Base-by-base conservation (phyloP, 2,329 filamentous ascomycete species). In the Aspergillus niger region DNA sequence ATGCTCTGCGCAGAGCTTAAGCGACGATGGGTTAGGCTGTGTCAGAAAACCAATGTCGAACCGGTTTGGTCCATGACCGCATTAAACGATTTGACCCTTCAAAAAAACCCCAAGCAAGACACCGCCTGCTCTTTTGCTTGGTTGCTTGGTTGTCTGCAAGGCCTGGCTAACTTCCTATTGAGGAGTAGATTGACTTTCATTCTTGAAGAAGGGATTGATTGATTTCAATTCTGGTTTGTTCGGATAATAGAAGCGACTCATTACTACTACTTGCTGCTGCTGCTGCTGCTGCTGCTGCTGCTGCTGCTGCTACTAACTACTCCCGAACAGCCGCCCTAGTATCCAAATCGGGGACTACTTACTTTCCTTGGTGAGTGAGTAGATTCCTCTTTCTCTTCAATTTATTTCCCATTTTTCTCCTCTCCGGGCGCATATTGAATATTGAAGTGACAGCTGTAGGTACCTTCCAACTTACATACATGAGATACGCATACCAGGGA, bases 1-100 rank as follows among this genome's bases (percentile, higher is more conserved):
- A 70, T 73, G 57, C 65, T 67, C 65, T 36, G 61, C 61, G 64
- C 60, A 65, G 61, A 65, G 66, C 65, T 68, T 68, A 63, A 67
- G 64, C 62, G 67, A 67, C 62, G 57, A 63, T 55, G 57, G 55
- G 61, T 63, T 63, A 61, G 58, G 50, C 55, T 51, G 58, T 60
- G 61, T 63, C 61, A 63, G 61, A 63, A 63, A 57, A 58, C 59
- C 54, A 36, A 54, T 57, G 49, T 62, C 57, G 60, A 62, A 62
- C 60, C 52, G 57, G 60, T 60, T 60, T 60, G 48, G 52, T 10
- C 51, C 51, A 55, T 55, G 53, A 55, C 53, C 53, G 53, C 53
- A 55, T 55, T 36, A 36, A 43, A 44, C 38, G 52, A 41, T 43
- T 47, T 32, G 53, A 44, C 53, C 52, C 47, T 50, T 28, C 47